These are phyloP conservation scores for Phylloporus rhodoxanthus DNA, from an alignment of 768 basidiomycete genomes.

Conservation along the genomic window DNA sequence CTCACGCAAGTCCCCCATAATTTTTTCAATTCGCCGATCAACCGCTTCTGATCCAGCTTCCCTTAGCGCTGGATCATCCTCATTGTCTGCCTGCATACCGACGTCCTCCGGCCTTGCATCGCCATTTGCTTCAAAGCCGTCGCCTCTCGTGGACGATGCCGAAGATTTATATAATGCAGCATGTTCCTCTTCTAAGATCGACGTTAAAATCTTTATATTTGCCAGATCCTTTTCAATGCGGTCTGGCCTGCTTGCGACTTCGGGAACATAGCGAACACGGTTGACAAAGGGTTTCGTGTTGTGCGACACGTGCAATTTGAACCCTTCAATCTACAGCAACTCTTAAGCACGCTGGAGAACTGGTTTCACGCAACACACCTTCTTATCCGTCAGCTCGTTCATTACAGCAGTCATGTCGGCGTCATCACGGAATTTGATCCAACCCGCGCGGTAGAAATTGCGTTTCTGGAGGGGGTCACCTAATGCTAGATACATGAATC, in stretches of 20 bases:
- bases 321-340: constrained; percentile 74
- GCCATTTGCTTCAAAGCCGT: constrained; percentile 25
- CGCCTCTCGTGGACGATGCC: constrained; percentile 14
- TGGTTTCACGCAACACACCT: constrained; percentile 44
- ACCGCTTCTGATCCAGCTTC: constrained; percentile 74
- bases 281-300: constrained; percentile 73
- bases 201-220: constrained; percentile 66
- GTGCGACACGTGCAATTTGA: constrained; percentile 88
- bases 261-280: constrained; percentile 74
- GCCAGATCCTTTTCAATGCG: constrained; percentile 76
- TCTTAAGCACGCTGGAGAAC: constrained; percentile 2
- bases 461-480: constrained; percentile 91
- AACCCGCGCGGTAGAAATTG: constrained; percentile 91
- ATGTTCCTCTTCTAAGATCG: constrained; percentile 70
- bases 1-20: constrained; percentile 64
- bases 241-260: constrained; percentile 73
- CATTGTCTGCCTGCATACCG: constrained; percentile 33
- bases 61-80: constrained; percentile 46
- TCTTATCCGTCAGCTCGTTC: constrained; percentile 72
- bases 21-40: constrained; percentile 73
- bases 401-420: constrained; percentile 75
- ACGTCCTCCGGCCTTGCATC: constrained; percentile 28
- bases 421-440: constrained; percentile 83
- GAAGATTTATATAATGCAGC: constrained; percentile 41
- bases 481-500: constrained; percentile 83